Percentiles rank a stretch among this genome's conserved stretches.
Evolutionary conservation across 176 grass and related monocot species (phyloP).

Genomic region (Avena insularis): DNA sequence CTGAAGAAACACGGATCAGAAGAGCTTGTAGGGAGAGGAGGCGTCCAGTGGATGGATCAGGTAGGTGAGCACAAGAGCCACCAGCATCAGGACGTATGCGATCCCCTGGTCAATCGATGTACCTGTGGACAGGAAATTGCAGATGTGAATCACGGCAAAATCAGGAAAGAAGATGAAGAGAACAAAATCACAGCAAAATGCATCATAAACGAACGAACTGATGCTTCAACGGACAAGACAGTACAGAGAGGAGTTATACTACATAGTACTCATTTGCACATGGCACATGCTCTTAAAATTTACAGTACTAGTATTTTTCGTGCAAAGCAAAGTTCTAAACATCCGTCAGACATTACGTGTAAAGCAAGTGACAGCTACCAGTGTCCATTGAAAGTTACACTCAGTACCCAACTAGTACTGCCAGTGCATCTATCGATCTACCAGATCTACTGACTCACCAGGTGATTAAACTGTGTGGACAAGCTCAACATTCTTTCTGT

Average conservation of each 20-base stretch:
- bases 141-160: not conserved
- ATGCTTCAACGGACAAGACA: no score
- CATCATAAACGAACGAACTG: no score
- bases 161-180: not conserved
- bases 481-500: not conserved
- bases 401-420: not conserved
- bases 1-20: constrained; percentile 24
- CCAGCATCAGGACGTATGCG: constrained; percentile 75
- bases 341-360: not conserved
- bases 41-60: constrained; percentile 78
- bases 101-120: constrained; percentile 88
- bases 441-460: not conserved
- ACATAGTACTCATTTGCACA: no score
- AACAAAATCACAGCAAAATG: no score
- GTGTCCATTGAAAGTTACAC: not conserved
- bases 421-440: not conserved
- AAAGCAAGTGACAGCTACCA: not conserved
- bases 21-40: constrained; percentile 68
- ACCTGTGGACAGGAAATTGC: constrained; percentile 34
- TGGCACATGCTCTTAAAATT: no score
- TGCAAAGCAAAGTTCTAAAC: not conserved
- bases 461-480: not conserved
- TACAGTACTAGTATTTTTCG: not conserved
- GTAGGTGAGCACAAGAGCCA: constrained; percentile 81
- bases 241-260: no score